phyloP scores from a whole-genome alignment of 2,329 filamentous ascomycete species.

The Beauveria sp. region DNA sequence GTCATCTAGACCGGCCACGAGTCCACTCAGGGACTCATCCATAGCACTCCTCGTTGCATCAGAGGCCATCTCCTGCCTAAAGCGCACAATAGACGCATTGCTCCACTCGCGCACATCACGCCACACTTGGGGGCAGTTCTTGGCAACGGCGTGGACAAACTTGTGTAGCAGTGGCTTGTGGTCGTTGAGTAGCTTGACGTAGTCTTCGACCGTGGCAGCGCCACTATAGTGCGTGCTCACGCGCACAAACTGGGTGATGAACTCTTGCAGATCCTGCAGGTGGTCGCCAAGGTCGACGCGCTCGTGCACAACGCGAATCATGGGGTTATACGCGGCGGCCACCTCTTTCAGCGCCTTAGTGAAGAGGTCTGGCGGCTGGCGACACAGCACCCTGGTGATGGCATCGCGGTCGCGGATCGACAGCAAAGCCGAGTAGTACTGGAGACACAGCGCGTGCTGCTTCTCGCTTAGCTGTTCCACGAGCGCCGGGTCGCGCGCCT shows the following conservation, averaged over 20 bases:
- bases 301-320: constrained; percentile 65
- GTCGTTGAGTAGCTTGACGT: constrained; percentile 56
- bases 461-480: constrained; percentile 42
- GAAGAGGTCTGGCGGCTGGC: constrained; percentile 62
- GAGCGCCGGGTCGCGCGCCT: constrained; percentile 38
- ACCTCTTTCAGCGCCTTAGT: constrained; percentile 59
- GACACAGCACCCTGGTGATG: constrained; percentile 59
- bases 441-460: constrained; percentile 57
- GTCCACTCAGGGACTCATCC: constrained; percentile 28
- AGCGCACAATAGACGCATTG: constrained; percentile 48
- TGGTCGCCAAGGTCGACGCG: constrained; percentile 64
- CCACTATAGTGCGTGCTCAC: constrained; percentile 36
- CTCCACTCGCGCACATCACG: constrained; percentile 54
- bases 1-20: constrained; percentile 39
- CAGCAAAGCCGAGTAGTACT: constrained; percentile 64
- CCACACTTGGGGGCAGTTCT: constrained; percentile 59
- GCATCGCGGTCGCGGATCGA: constrained; percentile 67
- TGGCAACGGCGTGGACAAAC: constrained; percentile 63
- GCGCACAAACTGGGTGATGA: constrained; percentile 65
- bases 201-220: constrained; percentile 58
- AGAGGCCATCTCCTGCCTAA: constrained; percentile 35
- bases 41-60: constrained; percentile 23
- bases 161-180: constrained; percentile 58
- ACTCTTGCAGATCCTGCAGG: constrained; percentile 57
- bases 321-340: constrained; percentile 63